A percentile compares a stretch with the other conserved stretches of the same genome.
These are phyloP conservation scores for Lepidium sativum DNA, from an alignment of 345 rosid genomes.

Conservation along the genomic window DNA sequence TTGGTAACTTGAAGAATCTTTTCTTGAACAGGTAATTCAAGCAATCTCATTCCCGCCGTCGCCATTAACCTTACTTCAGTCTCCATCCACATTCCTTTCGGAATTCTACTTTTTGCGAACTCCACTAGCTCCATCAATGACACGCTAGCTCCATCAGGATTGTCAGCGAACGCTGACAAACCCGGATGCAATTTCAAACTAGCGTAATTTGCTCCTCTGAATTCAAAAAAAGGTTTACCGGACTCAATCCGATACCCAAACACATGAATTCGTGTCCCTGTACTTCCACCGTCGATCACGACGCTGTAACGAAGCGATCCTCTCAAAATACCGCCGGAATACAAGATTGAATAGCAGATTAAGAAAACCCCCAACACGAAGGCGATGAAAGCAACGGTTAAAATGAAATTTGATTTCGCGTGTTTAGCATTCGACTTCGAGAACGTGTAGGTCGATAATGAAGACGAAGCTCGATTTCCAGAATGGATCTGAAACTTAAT, in stretches of 20 bases:
- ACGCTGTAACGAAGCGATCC: conserved; percentile 33
- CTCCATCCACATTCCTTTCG: conserved; percentile 49
- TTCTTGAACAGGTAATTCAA: conserved; percentile 41
- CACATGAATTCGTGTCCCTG: conserved; percentile 75
- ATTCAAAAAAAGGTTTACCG: conserved; percentile 43
- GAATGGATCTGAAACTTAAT: conserved; percentile 54
- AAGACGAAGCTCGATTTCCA: conserved; percentile 32
- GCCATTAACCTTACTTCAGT: conserved; percentile 89
- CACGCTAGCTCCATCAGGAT: conserved; percentile 48
- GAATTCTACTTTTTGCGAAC: conserved; percentile 58
- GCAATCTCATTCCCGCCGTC: conserved; percentile 85
- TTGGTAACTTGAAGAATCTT: conserved; percentile 49
- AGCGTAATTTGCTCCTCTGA: conserved; percentile 38
- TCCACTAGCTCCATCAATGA: conserved; percentile 55
- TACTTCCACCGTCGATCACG: conserved; percentile 80
- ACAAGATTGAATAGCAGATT: conserved; percentile 25
- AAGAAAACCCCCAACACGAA: conserved; percentile 21
- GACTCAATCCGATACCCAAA: conserved; percentile 32
- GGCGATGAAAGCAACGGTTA: conserved; percentile 22
- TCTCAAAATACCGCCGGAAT: conserved; percentile 4
- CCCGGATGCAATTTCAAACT: conserved; percentile 77
- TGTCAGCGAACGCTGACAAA: conserved; percentile 53
- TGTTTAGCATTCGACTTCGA: conserved; percentile 21
- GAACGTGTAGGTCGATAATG: conserved; percentile 26
- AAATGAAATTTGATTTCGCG: conserved; percentile 27